Percentiles rank a stretch among this genome's conserved stretches.
These are phyloP conservation scores for Vaccinium corymbosum DNA, from an alignment of 148 eudicot genomes.

Conservation along the genomic window DNA sequence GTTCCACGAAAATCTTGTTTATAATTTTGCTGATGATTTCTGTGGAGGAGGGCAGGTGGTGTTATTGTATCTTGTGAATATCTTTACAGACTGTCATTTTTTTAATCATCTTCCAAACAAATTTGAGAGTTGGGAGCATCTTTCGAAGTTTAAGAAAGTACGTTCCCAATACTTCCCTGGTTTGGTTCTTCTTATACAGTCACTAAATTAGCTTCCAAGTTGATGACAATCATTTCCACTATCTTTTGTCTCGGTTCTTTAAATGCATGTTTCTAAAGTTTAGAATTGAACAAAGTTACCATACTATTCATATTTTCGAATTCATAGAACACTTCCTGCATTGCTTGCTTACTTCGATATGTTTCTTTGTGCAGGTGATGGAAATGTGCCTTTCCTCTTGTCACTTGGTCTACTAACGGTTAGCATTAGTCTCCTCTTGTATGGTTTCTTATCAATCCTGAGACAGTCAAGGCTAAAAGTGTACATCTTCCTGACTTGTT, in stretches of 20 bases:
- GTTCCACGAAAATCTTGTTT: not conserved
- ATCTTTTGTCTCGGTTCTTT: not conserved
- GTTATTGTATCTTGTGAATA: not conserved
- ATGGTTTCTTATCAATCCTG: not conserved
- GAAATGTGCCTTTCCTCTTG: constrained; percentile 74
- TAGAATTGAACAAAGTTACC: not conserved
- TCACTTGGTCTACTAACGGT: constrained; percentile 93
- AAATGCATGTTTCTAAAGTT: not conserved
- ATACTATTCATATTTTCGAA: not conserved
- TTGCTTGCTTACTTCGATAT: not conserved
- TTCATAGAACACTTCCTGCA: not conserved
- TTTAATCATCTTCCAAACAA: not conserved
- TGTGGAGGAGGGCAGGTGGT: not conserved
- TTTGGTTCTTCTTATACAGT: not conserved
- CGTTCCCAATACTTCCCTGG: not conserved
- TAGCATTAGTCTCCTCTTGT: constrained; percentile 23
- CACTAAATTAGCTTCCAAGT: not conserved
- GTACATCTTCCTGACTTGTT: constrained; percentile 13
- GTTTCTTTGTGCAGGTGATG: constrained; percentile 64
- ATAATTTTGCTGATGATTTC: not conserved
- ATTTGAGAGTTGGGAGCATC: not conserved
- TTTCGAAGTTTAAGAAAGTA: not conserved
- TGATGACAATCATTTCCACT: not conserved
- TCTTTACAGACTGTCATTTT: not conserved
- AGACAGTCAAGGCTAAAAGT: not conserved